Conservation (phyloP, 2,329 filamentous ascomycete species). For the Diaporthe caulivora region DNA sequence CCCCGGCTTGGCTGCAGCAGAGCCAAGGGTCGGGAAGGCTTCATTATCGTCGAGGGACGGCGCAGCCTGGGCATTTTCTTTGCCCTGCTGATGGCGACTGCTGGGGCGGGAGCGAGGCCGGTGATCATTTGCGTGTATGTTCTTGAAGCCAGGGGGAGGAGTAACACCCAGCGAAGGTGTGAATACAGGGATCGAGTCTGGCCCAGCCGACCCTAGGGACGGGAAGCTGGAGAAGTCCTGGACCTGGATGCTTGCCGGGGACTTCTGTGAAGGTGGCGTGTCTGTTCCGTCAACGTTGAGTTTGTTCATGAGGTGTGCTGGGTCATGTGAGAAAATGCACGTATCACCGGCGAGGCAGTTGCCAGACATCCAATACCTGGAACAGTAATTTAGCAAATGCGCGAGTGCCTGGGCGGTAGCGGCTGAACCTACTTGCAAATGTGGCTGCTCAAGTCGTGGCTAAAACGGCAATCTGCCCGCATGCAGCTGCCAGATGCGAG, state of each 20-base stretch:
- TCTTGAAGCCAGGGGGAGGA: slow-evolving; percentile 78
- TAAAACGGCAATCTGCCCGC: slow-evolving; percentile 95
- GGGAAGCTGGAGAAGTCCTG: slow-evolving; percentile 91
- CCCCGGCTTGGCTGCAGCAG: slow-evolving; percentile 77
- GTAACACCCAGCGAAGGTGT: slow-evolving; percentile 67
- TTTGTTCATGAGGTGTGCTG: slow-evolving; percentile 85
- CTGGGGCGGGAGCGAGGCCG: slow-evolving; percentile 85
- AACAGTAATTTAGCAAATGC: slow-evolving; percentile 22
- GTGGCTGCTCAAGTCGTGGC: slow-evolving; percentile 94
- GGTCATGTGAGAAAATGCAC: slow-evolving; percentile 98
- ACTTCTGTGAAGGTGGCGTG: slow-evolving; percentile 72
- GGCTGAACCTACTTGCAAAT: slow-evolving; percentile 92
- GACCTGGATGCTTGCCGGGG: slow-evolving; percentile 79
- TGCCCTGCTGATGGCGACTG: slow-evolving; percentile 80
- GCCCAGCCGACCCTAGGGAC: slow-evolving; percentile 71
- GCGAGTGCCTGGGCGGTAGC: slow-evolving; percentile 14
- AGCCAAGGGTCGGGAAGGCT: slow-evolving; percentile 90
- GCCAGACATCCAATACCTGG: slow-evolving; percentile 93
- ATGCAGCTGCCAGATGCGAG: slow-evolving; percentile 95
- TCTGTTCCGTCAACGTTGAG: slow-evolving; percentile 78
- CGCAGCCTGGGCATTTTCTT: slow-evolving; percentile 73
- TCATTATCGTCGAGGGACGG: slow-evolving; percentile 93
- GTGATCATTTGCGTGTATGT: slow-evolving; percentile 71
- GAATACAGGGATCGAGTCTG: slow-evolving; percentile 69
- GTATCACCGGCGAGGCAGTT: slow-evolving; percentile 94